Base-by-base conservation (phyloP, 768 basidiomycete species). In the Hygrophorus pudorinus region DNA sequence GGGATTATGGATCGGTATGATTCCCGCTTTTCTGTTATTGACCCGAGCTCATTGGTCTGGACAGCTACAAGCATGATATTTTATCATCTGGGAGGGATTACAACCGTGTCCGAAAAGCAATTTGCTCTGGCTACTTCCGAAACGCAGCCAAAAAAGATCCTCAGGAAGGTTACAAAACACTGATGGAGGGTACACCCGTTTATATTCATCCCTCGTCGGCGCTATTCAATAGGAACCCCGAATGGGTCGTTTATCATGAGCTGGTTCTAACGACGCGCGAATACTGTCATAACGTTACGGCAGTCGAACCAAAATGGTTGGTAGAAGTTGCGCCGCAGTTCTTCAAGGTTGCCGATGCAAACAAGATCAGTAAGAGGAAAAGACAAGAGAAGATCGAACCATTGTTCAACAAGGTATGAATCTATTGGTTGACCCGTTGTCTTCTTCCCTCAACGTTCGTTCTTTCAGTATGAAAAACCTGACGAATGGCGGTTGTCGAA, bases 131-230 rank as follows among this genome's bases (percentile, higher is more conserved):
- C 13, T 98, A 88, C 67, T 99, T 99, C 79, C 78, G 93, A 9
- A 86, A 98, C 57, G 93, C 96, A 1, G 96, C 96, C 20, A 99
- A 99, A 72, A 99, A 99, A 63, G 94, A 93, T 57, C 88, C 89
- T 4, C 89, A 91, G 57, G 94, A 97, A 60, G 94, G 96, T 5
- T 99, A 98, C 73, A 99, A 98, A 65, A 94, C 92, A 0, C 79
- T 94, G 9, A 88, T 91, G 2, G 92, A 96, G 64, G 91, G 91
- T 28, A 98, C 96, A n/a, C 96, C 94, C 0, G 93, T 99, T 40
- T 98, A 94, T 63, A 91, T 99, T 44, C 96, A 99, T 64, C 96
- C 92, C 0, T 94, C 94, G 1, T 93, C 91, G 2, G 87, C 92
- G 4, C 70, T 99, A 14, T 99, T 98, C 75, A 97, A 99, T 59